Conservation (phyloP, 306 rosid genomes). For the Psophocarpus tetragonolobus region DNA sequence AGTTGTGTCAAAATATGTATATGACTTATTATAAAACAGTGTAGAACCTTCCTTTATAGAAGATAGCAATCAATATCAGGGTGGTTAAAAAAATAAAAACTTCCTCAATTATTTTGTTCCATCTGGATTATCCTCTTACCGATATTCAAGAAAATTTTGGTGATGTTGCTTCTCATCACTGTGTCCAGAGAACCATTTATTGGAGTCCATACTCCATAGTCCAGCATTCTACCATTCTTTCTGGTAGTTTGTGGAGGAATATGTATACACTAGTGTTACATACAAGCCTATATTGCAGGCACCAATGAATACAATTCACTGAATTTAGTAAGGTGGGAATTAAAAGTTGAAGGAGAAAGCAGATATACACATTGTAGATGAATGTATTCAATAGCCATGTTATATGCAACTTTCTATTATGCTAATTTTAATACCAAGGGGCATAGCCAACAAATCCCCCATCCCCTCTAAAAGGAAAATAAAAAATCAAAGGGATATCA, state of each 20-base stretch:
- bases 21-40: not conserved
- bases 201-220: not conserved
- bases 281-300: constrained; percentile 10
- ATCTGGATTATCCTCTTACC: not conserved
- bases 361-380: not conserved
- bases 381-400: not conserved
- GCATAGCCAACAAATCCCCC: not conserved
- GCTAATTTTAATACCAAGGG: not conserved
- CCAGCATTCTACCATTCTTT: not conserved
- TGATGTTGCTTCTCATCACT: not conserved
- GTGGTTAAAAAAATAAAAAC: not conserved
- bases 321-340: not conserved
- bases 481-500: too few species aligned
- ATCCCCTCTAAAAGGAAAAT: not conserved
- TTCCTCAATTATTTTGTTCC: constrained; percentile 4
- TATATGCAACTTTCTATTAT: not conserved
- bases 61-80: not conserved
- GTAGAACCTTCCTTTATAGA: not conserved
- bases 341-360: not conserved
- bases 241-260: not conserved
- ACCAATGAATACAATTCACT: not conserved
- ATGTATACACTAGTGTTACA: not conserved
- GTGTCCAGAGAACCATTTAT: not conserved
- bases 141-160: not conserved
- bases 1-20: constrained; percentile 22